Percentiles rank a stretch among this genome's conserved stretches.
Conservation (phyloP, 305 asterid species). For the Fraxinus latifolia region DNA sequence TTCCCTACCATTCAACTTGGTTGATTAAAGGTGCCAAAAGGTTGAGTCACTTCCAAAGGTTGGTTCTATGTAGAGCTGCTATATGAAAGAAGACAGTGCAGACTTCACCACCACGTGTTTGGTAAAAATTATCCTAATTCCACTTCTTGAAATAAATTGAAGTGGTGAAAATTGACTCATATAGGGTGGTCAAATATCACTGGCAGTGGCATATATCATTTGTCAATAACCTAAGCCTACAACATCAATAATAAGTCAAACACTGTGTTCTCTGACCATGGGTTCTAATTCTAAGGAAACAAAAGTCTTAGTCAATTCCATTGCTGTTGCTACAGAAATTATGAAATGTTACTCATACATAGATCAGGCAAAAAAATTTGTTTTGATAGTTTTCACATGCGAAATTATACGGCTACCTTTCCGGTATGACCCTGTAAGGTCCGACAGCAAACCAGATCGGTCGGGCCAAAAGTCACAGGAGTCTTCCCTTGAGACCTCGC, state of each 20-base stretch:
- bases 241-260: not conserved
- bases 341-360: not conserved
- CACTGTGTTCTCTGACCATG: not conserved
- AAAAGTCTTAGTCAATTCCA: not conserved
- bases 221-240: not conserved
- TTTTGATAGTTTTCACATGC: not conserved
- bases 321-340: not conserved
- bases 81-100: not conserved
- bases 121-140: not conserved
- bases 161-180: not conserved
- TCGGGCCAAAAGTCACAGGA: slow-evolving; percentile 79
- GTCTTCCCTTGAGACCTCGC: slow-evolving; percentile 81
- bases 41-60: not conserved
- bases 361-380: not conserved
- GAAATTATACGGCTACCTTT: slow-evolving; percentile 44
- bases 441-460: slow-evolving; percentile 97
- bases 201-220: not conserved
- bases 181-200: not conserved
- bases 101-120: not conserved
- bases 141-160: not conserved
- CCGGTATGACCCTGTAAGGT: slow-evolving; percentile 96
- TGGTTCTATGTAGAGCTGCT: not conserved
- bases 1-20: not conserved
- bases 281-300: not conserved
- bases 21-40: not conserved